These are phyloP conservation scores for Taphrina communis DNA, from an alignment of 1,139 yeast genomes.

Conservation along the genomic window DNA sequence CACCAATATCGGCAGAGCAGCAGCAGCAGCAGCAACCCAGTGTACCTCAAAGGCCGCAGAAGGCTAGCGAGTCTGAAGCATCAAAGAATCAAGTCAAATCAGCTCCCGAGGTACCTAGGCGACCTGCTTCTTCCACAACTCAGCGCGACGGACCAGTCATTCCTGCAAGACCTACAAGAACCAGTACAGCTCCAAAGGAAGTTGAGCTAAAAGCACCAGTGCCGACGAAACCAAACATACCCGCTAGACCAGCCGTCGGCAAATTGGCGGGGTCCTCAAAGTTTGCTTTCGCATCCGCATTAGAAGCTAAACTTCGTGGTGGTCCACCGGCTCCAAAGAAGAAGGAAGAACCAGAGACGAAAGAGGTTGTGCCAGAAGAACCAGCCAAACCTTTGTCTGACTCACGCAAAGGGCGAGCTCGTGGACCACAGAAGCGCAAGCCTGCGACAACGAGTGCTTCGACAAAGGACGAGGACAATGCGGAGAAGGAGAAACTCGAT, in stretches of 20 bases:
- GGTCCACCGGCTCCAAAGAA: slow-evolving; percentile 27
- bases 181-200: slow-evolving; percentile 15
- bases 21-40: neutral
- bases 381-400: slow-evolving; percentile 22
- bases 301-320: slow-evolving; percentile 33
- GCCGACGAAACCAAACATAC: slow-evolving; percentile 30
- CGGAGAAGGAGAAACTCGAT: neutral
- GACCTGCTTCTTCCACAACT: slow-evolving; percentile 19
- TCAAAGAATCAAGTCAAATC: neutral
- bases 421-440: slow-evolving; percentile 29
- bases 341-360: slow-evolving; percentile 19
- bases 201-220: slow-evolving; percentile 14
- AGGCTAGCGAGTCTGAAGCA: slow-evolving; percentile 4
- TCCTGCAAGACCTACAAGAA: slow-evolving; percentile 9
- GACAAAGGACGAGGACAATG: neutral
- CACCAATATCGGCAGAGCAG: no score
- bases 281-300: slow-evolving; percentile 34
- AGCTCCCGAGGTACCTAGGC: slow-evolving; percentile 22
- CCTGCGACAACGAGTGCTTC: slow-evolving; percentile 18
- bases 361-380: slow-evolving; percentile 10
- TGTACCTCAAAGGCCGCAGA: slow-evolving; percentile 22
- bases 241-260: slow-evolving; percentile 30
- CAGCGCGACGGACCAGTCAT: neutral
- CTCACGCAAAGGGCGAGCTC: slow-evolving; percentile 39
- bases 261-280: slow-evolving; percentile 28